Percentiles rank a stretch among this genome's conserved stretches.
These are phyloP conservation scores for Saccharomycopsis vini DNA, from an alignment of 805 yeast genomes.

Conservation along the genomic window DNA sequence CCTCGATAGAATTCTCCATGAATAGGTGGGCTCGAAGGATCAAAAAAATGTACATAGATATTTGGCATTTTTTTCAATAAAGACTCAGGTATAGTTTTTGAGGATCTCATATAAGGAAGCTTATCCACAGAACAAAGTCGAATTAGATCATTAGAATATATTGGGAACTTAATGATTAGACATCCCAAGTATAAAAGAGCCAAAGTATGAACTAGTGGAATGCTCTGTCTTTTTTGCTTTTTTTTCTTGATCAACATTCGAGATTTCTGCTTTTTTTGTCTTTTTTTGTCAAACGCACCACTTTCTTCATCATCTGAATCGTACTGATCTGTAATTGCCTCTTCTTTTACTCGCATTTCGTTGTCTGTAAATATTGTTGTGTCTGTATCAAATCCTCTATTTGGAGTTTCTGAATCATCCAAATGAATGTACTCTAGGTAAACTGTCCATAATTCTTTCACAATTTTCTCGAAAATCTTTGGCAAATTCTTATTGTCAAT, in stretches of 20 bases:
- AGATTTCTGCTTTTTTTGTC: background rate
- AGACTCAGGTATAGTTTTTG: conserved; percentile 31
- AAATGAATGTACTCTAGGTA: conserved; percentile 16
- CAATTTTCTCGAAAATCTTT: conserved; percentile 24
- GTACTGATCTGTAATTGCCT: no score
- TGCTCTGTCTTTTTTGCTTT: conserved; percentile 13
- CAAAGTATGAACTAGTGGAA: conserved; percentile 23
- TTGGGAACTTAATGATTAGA: conserved; percentile 39
- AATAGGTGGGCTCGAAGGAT: conserved; percentile 33
- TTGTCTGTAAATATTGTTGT: conserved; percentile 7
- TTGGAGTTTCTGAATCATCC: background rate
- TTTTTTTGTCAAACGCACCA: background rate
- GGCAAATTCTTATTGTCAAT: conserved; percentile 28
- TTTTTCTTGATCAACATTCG: background rate
- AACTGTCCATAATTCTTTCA: conserved; percentile 32
- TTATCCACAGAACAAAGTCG: conserved; percentile 33
- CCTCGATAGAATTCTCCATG: conserved; percentile 28
- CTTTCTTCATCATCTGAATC: conserved; percentile 14
- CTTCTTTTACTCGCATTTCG: conserved; percentile 8
- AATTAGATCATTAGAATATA: conserved; percentile 42
- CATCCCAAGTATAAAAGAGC: conserved; percentile 43
- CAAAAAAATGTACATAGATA: conserved; percentile 29
- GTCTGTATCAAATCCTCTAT: conserved; percentile 19
- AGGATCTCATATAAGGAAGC: conserved; percentile 41
- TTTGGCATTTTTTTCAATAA: conserved; percentile 32